Percentiles rank a stretch among this genome's conserved stretches.
Evolutionary conservation across 805 yeast genomes (phyloP).

Genomic region (Pichia phayaonensis): DNA sequence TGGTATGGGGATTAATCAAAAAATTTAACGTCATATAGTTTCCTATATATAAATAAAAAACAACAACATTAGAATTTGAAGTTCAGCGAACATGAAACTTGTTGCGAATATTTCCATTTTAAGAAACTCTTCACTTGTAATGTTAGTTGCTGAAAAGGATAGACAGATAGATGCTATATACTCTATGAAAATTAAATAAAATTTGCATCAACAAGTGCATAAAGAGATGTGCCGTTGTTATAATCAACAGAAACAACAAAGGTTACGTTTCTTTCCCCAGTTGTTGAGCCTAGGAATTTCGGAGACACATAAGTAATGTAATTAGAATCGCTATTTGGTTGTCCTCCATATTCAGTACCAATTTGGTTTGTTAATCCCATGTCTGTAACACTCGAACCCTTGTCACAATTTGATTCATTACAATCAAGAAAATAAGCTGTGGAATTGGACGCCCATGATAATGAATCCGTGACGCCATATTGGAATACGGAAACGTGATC

Average conservation of each 20-base stretch:
- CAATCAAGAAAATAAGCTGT: not conserved
- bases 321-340: not conserved
- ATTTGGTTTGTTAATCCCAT: not conserved
- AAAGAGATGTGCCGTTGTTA: not conserved
- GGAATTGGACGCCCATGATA: not conserved
- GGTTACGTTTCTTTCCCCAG: not conserved
- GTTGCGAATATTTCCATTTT: not conserved
- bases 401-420: not conserved
- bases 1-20: no score
- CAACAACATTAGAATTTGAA: no score
- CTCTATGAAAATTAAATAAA: not conserved
- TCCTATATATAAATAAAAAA: no score
- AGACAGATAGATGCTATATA: no score
- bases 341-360: not conserved
- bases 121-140: not conserved
- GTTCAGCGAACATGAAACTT: not conserved
- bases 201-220: not conserved
- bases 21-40: no score
- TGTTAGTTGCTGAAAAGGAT: no score
- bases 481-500: constrained; percentile 1
- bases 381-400: not conserved
- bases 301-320: not conserved
- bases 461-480: not conserved
- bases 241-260: not conserved
- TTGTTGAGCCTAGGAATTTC: not conserved